A percentile compares a stretch with the other conserved stretches of the same genome.
phyloP scores from a whole-genome alignment of 306 rosid species.

The Trifolium pratense region DNA sequence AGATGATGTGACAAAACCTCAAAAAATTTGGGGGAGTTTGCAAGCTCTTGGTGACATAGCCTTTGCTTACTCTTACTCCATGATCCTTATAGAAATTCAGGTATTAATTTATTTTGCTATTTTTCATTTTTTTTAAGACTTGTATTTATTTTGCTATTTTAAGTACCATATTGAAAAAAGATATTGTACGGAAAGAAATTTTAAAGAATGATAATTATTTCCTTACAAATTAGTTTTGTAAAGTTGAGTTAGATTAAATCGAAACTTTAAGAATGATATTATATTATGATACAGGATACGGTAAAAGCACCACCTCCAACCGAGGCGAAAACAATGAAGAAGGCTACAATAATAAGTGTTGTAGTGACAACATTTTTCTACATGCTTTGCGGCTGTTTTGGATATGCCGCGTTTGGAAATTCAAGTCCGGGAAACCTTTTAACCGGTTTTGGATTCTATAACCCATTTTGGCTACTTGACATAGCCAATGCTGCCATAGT shows the following conservation, averaged over 20 bases:
- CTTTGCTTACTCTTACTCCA: slow-evolving; percentile 87
- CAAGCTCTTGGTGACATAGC: slow-evolving; percentile 90
- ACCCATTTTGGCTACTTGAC: slow-evolving; percentile 82
- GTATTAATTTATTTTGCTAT: slow-evolving; percentile 35
- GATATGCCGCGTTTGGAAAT: slow-evolving; percentile 80
- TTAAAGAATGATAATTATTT: neutral
- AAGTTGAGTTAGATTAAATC: neutral
- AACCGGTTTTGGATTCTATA: slow-evolving; percentile 75
- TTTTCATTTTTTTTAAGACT: neutral
- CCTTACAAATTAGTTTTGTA: neutral
- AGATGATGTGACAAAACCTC: slow-evolving; percentile 56
- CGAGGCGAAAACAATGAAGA: slow-evolving; percentile 78
- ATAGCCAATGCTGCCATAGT: slow-evolving; percentile 83
- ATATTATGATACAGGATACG: slow-evolving; percentile 59
- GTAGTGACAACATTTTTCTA: slow-evolving; percentile 68
- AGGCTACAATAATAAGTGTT: slow-evolving; percentile 60
- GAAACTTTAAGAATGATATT: neutral
- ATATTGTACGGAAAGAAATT: neutral
- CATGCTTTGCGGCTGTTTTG: slow-evolving; percentile 86
- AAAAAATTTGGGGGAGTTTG: slow-evolving; percentile 77
- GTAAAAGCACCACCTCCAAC: slow-evolving; percentile 73
- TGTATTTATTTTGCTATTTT: neutral
- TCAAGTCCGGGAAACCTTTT: slow-evolving; percentile 76
- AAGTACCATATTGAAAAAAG: neutral
- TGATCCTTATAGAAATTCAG: slow-evolving; percentile 89